Percentiles rank a stretch among this genome's conserved stretches.
Evolutionary conservation across 371 early-diverging fungal species (phyloP).

Genomic region (Mucor velutinosus): DNA sequence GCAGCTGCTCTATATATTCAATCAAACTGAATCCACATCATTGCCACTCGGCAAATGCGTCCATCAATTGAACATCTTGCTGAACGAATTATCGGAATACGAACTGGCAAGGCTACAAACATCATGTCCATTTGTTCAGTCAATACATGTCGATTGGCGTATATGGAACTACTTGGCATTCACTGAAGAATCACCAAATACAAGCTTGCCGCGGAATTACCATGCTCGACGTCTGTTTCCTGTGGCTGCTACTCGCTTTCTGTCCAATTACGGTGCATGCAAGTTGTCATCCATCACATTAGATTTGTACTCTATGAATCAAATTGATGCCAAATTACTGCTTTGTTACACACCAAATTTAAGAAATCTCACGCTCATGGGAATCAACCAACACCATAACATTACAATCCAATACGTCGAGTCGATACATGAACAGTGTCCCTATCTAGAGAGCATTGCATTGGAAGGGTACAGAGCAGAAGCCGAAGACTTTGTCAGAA

Average conservation of each 20-base stretch:
- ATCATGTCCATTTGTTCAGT: slow-evolving; percentile 11
- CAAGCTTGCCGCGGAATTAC: slow-evolving; percentile 1
- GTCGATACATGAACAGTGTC: slow-evolving; percentile 4
- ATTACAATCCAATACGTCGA: slow-evolving; percentile 13
- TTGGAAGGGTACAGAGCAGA: slow-evolving; percentile 10
- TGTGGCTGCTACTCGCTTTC: neutral
- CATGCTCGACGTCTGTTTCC: slow-evolving; percentile 2
- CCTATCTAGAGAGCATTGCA: neutral
- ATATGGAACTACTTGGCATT: slow-evolving; percentile 17
- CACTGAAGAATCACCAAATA: neutral
- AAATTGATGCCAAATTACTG: neutral
- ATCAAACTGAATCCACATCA: neutral
- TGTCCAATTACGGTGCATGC: slow-evolving; percentile 6
- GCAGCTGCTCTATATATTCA: slow-evolving; percentile 3
- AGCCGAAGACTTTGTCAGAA: neutral
- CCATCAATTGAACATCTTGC: neutral
- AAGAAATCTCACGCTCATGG: slow-evolving; percentile 16
- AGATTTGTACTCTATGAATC: slow-evolving; percentile 3
- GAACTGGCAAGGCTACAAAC: slow-evolving; percentile 1
- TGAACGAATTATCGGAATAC: slow-evolving; percentile 8
- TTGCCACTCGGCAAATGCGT: slow-evolving; percentile 13
- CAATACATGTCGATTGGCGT: slow-evolving; percentile 16
- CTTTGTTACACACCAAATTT: slow-evolving; percentile 16
- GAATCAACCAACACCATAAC: slow-evolving; percentile 11
- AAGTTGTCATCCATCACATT: slow-evolving; percentile 12